A percentile compares a stretch with the other conserved stretches of the same genome.
These are phyloP conservation scores for Clonostachys byssicola DNA, from an alignment of 2,329 filamentous ascomycete genomes.

Conservation along the genomic window DNA sequence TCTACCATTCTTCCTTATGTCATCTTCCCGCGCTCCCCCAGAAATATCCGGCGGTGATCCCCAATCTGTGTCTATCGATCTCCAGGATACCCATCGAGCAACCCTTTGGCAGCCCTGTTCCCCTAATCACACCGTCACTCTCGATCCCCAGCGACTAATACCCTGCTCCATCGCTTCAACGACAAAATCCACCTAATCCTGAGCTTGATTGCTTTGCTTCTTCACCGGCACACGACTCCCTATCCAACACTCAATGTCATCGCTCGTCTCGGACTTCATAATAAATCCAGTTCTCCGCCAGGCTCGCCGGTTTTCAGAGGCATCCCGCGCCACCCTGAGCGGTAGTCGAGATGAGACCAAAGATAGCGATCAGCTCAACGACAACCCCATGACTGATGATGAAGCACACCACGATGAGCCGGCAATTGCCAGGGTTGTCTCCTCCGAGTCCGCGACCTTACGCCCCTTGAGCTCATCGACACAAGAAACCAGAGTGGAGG, in stretches of 20 bases:
- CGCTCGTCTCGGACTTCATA: conserved; percentile 59
- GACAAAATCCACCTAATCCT: too few relatives aligned
- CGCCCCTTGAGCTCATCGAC: conserved; percentile 26
- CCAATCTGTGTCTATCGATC: too few relatives aligned
- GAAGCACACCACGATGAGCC: conserved; percentile 2
- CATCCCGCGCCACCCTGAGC: conserved; percentile 32
- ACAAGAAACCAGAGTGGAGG: conserved; percentile 24
- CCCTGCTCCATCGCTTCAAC: too few relatives aligned
- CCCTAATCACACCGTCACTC: too few relatives aligned
- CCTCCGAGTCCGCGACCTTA: conserved; percentile 14
- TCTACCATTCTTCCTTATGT: too few relatives aligned
- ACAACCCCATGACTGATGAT: conserved; percentile 11
- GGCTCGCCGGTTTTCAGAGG: conserved; percentile 58
- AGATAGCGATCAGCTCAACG: conserved; percentile 5
- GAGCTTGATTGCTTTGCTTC: too few relatives aligned
- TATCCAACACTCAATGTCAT: conserved; percentile 44
- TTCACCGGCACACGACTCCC: too few relatives aligned
- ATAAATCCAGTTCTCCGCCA: conserved; percentile 64
- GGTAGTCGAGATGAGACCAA: conserved; percentile 21
- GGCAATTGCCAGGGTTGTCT: conserved; percentile 9
- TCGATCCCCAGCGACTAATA: too few relatives aligned
- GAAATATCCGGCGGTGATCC: too few relatives aligned
- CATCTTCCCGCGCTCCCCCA: too few relatives aligned
- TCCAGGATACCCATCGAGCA: too few relatives aligned
- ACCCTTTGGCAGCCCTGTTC: too few relatives aligned